Percentiles rank a stretch among this genome's conserved stretches.
Evolutionary conservation across 495 filamentous ascomycete genomes (phyloP).

Genomic region (Daldinia grandis): DNA sequence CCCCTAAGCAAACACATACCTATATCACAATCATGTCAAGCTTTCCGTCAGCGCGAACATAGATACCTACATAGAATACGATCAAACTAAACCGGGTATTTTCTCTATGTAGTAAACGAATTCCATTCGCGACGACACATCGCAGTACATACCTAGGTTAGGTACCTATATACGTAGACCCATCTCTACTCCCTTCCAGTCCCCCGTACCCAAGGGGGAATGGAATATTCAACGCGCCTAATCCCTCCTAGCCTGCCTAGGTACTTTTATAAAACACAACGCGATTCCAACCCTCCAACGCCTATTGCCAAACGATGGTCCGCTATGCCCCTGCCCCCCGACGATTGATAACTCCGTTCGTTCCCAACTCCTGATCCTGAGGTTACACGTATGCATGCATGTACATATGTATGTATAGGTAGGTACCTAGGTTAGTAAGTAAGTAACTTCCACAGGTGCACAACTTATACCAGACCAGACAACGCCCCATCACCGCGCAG

Average conservation of each 20-base stretch:
- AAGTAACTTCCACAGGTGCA: too few species aligned
- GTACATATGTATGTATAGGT: too few species aligned
- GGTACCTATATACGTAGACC: constrained; percentile 1
- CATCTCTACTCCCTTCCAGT: not conserved
- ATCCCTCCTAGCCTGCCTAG: not conserved
- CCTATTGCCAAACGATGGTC: constrained; percentile 10
- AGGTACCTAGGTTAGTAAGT: too few species aligned
- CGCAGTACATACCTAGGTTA: not conserved
- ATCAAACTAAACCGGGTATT: constrained; percentile 1
- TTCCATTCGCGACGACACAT: not conserved
- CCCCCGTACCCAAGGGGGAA: not conserved
- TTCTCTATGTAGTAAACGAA: not conserved
- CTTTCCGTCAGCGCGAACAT: not conserved
- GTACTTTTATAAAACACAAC: constrained; percentile 22
- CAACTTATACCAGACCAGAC: too few species aligned
- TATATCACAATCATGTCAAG: not conserved
- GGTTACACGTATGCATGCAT: not conserved
- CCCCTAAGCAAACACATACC: not conserved
- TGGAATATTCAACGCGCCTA: not conserved
- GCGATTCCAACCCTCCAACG: constrained; percentile 8
- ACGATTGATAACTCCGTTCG: constrained; percentile 6
- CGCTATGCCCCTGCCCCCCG: constrained; percentile 3
- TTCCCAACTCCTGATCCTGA: not conserved
- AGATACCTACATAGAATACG: not conserved
- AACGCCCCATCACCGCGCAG: constrained; percentile 20